phyloP scores from a whole-genome alignment of 1,284 basidiomycete genomes.

The Fomitopsis pinicola region DNA sequence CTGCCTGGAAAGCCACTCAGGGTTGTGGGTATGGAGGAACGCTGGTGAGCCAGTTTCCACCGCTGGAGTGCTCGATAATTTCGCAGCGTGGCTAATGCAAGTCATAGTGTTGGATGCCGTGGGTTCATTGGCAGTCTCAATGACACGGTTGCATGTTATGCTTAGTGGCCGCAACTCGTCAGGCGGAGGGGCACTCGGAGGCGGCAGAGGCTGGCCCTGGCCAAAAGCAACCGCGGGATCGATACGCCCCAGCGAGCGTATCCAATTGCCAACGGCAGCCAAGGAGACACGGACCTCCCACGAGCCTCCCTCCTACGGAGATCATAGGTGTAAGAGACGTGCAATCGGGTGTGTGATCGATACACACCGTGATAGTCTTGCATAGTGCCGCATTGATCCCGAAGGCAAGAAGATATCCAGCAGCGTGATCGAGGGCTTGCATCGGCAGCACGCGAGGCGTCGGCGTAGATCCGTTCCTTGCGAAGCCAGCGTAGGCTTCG shows the following conservation, averaged over 20 bases:
- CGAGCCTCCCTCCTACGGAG: constrained; percentile 54
- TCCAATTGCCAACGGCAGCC: constrained; percentile 51
- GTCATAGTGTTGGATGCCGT: constrained; percentile 30
- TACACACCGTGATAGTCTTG: constrained; percentile 46
- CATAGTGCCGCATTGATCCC: constrained; percentile 54
- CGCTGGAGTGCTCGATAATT: constrained; percentile 41
- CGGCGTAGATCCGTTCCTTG: constrained; percentile 15
- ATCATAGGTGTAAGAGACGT: background rate
- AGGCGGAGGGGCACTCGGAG: constrained; percentile 25
- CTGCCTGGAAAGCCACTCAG: constrained; percentile 28
- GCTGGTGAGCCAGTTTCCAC: constrained; percentile 35
- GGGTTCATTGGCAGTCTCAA: constrained; percentile 9
- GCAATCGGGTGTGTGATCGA: background rate
- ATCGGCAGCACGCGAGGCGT: constrained; percentile 51
- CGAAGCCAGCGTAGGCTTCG: constrained; percentile 37
- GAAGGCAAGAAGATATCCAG: constrained; percentile 57
- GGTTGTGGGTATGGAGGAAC: constrained; percentile 27
- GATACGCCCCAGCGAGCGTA: constrained; percentile 50
- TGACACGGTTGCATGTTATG: constrained; percentile 23
- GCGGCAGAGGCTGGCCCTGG: constrained; percentile 32
- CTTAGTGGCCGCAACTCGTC: constrained; percentile 34
- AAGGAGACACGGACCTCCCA: constrained; percentile 61
- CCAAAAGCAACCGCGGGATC: constrained; percentile 38
- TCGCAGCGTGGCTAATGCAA: constrained; percentile 44
- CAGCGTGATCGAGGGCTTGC: constrained; percentile 61